Percentiles rank a stretch among this genome's conserved stretches.
phyloP scores from a whole-genome alignment of 2,329 filamentous ascomycete species.

The Hypoxylon sp. region DNA sequence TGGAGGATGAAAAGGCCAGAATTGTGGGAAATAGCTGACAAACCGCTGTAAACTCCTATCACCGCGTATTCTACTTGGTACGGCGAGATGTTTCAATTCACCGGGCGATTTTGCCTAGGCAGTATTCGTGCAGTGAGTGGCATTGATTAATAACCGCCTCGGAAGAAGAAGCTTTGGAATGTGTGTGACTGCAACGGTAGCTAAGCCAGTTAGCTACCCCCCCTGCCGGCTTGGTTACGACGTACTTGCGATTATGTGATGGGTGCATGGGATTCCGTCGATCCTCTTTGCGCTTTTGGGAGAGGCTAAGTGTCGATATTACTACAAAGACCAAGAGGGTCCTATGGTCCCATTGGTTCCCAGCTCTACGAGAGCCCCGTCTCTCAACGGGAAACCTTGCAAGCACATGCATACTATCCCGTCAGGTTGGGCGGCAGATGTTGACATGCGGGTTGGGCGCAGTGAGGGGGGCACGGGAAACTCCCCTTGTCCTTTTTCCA shows the following conservation, averaged over 20 bases:
- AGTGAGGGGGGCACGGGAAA: slow-evolving; percentile 8
- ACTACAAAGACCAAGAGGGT: slow-evolving; percentile 15
- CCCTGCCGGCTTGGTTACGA: slow-evolving; percentile 6
- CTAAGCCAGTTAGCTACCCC: slow-evolving; percentile 17
- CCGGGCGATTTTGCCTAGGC: slow-evolving; percentile 11
- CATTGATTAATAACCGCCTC: slow-evolving; percentile 20
- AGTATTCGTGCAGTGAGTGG: not conserved
- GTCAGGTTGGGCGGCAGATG: slow-evolving; percentile 33
- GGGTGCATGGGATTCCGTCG: slow-evolving; percentile 8
- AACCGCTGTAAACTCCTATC: slow-evolving; percentile 21
- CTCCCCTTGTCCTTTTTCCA: slow-evolving; percentile 2
- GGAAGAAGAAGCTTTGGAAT: slow-evolving; percentile 13
- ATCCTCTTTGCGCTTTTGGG: slow-evolving; percentile 27
- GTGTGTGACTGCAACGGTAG: slow-evolving; percentile 18
- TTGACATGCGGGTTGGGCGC: not conserved
- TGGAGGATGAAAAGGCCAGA: not conserved
- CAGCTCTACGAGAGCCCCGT: slow-evolving; percentile 7
- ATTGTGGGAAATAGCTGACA: slow-evolving; percentile 5
- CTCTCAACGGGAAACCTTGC: slow-evolving; percentile 12
- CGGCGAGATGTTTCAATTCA: not conserved
- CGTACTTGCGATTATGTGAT: slow-evolving; percentile 2
- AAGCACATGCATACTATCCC: slow-evolving; percentile 14
- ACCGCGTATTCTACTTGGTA: slow-evolving; percentile 6
- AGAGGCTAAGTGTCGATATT: slow-evolving; percentile 13
- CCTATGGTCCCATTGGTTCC: slow-evolving; percentile 23